Conservation (phyloP, 371 early-diverging fungal genomes). For the Mucor racemosus region DNA sequence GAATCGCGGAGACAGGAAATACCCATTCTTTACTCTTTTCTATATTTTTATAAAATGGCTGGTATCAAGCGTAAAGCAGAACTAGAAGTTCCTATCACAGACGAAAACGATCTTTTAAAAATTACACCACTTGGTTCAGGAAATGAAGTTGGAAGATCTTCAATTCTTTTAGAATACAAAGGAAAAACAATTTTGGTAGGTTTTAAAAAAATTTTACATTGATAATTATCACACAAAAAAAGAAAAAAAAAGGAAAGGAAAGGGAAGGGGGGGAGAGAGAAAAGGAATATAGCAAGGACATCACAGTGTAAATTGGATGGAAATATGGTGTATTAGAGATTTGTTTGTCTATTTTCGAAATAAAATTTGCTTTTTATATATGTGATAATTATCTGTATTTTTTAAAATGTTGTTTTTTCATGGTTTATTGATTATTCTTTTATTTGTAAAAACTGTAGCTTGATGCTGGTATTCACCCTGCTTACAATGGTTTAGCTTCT, state of each 20-base stretch:
- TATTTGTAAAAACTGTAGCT: conserved; percentile 59
- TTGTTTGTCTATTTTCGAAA: neutral
- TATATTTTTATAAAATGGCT: conserved; percentile 33
- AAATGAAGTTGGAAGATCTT: conserved; percentile 99
- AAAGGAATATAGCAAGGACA: neutral
- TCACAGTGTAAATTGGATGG: neutral
- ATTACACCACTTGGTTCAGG: conserved; percentile 99
- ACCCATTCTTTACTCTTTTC: conserved; percentile 4
- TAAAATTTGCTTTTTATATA: conserved; percentile 11
- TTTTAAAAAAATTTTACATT: conserved; percentile 5
- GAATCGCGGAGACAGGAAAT: neutral
- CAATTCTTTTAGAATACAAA: conserved; percentile 95
- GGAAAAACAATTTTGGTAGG: conserved; percentile 94
- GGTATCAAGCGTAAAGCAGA: conserved; percentile 56
- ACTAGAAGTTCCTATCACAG: conserved; percentile 55
- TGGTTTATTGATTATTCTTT: conserved; percentile 22
- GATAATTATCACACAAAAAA: conserved; percentile 6
- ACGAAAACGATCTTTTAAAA: conserved; percentile 73
- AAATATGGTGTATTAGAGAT: neutral
- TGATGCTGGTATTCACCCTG: conserved; percentile 99
- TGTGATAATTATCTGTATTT: conserved; percentile 18
- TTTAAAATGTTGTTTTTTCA: neutral
- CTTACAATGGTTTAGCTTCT: conserved; percentile 94
- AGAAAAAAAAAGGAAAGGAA: neutral
- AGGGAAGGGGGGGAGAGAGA: too few species aligned